Evolutionary conservation across 345 rosid genomes (phyloP), one percentile per base, ranked within the genome.

Genomic region (Eucalyptus tenuipes): DNA sequence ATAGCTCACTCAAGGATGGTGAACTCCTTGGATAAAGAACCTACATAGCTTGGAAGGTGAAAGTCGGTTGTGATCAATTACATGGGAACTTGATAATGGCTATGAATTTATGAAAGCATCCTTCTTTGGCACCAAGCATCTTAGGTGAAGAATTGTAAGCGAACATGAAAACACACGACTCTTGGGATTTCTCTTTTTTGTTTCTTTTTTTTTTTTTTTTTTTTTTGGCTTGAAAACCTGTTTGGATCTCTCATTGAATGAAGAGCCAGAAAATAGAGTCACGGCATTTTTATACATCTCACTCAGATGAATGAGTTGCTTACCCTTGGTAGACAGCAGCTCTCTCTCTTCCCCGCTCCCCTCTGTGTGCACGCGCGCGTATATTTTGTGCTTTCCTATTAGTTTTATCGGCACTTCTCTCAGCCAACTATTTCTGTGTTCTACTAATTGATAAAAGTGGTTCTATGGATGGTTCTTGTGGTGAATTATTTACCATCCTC

Each of bases 361-460:
- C 40, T n/a, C 20, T 66, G 2, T 66, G 2, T 16, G 44, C 44
- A 37, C 2, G 7, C 2, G 2, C 0, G 25, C 5, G 0, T 7
- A 52, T 20, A 1, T 52, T 37, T 71, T 71, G 27, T 71, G 82
- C 15, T 18, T 71, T 37, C 45, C 82, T 71, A 37, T 71, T 10
- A 37, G 45, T 37, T 71, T 71, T 71, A 37, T 37, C 1, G 8
- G 7, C 82, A 18, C 82, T 20, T 71, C 14, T 37, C 27, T 71
- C 82, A 18, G 37, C 82, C 45, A 40, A 75, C 47, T 37, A 20
- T 40, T 37, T 20, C 27, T 75, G 47, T 37, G 45, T 75, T 37
- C 27, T 24, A 7, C 47, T 75, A 75, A 37, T 71, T 18, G 81
- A 71, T 71, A 37, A 37, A 71, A 9, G 7, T 37, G 81, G 82